These are phyloP conservation scores for Colletotrichum cuscutae DNA, from an alignment of 2,329 filamentous ascomycete genomes.

Conservation along the genomic window DNA sequence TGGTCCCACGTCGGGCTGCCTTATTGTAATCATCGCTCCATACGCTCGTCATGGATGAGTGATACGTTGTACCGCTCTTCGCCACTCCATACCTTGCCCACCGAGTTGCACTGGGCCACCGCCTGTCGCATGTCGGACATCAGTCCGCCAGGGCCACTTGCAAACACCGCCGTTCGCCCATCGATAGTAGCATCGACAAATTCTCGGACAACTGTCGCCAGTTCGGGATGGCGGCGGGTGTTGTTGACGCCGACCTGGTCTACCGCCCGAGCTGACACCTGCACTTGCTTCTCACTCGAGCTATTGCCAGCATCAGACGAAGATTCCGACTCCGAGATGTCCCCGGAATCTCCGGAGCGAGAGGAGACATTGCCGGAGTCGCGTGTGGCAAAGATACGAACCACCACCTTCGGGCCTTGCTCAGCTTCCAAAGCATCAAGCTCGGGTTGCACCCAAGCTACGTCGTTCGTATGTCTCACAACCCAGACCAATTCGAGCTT, in stretches of 20 bases:
- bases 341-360: constrained; percentile 38
- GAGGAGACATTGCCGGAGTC: constrained; percentile 45
- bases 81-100: constrained; percentile 65
- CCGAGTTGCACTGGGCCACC: constrained; percentile 65
- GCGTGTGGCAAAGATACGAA: constrained; percentile 70
- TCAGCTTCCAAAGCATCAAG: constrained; percentile 55
- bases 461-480: constrained; percentile 63
- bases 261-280: constrained; percentile 34
- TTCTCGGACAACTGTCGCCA: constrained; percentile 55
- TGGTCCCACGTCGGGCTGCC: not conserved
- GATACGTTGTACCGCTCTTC: constrained; percentile 65
- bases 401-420: constrained; percentile 53
- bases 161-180: constrained; percentile 66
- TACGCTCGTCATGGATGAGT: constrained; percentile 69
- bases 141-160: constrained; percentile 70
- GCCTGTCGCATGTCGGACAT: constrained; percentile 65
- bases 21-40: constrained; percentile 55
- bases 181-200: constrained; percentile 59
- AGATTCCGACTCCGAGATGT: constrained; percentile 18
- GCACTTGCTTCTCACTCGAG: constrained; percentile 40
- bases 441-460: constrained; percentile 69
- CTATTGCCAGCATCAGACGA: constrained; percentile 9
- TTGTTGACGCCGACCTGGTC: constrained; percentile 27
- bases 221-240: constrained; percentile 53
- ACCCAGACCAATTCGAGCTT: constrained; percentile 74